Evolutionary conservation across 805 yeast genomes (phyloP), one percentile per base, ranked within the genome.

Genomic region (Starmerella davenportii): DNA sequence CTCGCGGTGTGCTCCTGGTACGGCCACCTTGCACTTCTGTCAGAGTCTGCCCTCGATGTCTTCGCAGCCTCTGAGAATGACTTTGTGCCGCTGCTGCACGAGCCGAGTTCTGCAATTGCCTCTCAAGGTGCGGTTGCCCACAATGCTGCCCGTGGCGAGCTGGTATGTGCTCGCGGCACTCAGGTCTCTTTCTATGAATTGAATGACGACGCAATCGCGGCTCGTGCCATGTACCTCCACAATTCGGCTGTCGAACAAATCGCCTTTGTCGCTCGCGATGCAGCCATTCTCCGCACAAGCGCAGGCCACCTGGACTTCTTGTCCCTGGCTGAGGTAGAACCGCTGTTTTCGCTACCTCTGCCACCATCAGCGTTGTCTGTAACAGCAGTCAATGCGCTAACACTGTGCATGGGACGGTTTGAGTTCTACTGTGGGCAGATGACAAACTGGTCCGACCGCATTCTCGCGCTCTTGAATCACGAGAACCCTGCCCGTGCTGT

Each of bases 391-490:
- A 29, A 29, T 29, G 5, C 32, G 9, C 19, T 29, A 29, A 29
- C 14, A 19, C 13, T 27, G 34, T 17, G 32, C 15, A 29, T 75
- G 37, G 78, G 78, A 0, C 59, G 62, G 30, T 65, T 66, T 38
- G 74, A 70, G 40, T 50, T 72, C 32, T 58, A 59, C 4, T 63
- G 74, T 2, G 93, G 85, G 0, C 61, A 71, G 19, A 55, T 72
- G 14, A 60, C 72, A 2, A 72, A 67, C 47, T 81, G 84, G 93
- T 80, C 76, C 0, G 85, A 78, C 46, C 60, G 64, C 21, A 54
- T 79, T 1, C 53, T 69, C 41, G 61, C 56, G 5, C 51, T 69
- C 11, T 59, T 81, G 35, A 60, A 68, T 9, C 46, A 56, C 2
- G 71, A 68, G 1, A 53, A 66, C 18, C 76, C 73, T 39, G 53